Evolutionary conservation across 2,329 filamentous ascomycete genomes (phyloP), one percentile per base, ranked within the genome.

Genomic region (Colletotrichum liaoningense): DNA sequence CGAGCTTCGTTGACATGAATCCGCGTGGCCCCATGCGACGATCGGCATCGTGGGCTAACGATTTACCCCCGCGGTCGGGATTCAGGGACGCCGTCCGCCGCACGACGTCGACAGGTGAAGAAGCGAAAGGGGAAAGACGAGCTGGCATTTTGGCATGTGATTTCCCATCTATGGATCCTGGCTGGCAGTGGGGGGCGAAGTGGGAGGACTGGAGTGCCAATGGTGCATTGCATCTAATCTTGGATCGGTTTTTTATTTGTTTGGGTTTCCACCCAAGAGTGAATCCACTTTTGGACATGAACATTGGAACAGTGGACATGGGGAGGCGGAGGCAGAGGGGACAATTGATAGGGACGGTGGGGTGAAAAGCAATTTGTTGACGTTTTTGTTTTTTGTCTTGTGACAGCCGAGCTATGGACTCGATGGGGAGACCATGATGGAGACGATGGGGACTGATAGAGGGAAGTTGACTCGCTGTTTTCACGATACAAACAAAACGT

Each of bases 121-220:
- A 65, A 73, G 49, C 66, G 19, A 22, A 70, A 60, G 55, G 66
- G 64, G 60, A 11, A 49, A 22, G 8, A 11, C 19, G 42, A n/a
- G 16, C 42, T n/a, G 55, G 9, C 30, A 19, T 8, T 69, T 46
- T 73, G 33, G 55, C 70, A 73, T 73, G 70, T 73, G 70, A 73
- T 65, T 70, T 60, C 33, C 67, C 59, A 62, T 69, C 54, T 19
- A 28, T 11, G 8, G 42, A 49, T 49, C 42, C 42, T 8, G 46
- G 14, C 42, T 8, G 46, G 14, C 67, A 69, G 55, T 35, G 33
- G 33, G 33, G 33, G 33, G 33, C 33, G 11, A 35, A 35, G 33
- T 35, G 67, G 66, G 66, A 28, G 26, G 26, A 52, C 52, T 52
- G 42, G 66, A 58, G 52, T 59, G 54, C 28, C 14, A 46, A 22